phyloP scores from a whole-genome alignment of 805 yeast species.

The Ogataea wickerhamii region DNA sequence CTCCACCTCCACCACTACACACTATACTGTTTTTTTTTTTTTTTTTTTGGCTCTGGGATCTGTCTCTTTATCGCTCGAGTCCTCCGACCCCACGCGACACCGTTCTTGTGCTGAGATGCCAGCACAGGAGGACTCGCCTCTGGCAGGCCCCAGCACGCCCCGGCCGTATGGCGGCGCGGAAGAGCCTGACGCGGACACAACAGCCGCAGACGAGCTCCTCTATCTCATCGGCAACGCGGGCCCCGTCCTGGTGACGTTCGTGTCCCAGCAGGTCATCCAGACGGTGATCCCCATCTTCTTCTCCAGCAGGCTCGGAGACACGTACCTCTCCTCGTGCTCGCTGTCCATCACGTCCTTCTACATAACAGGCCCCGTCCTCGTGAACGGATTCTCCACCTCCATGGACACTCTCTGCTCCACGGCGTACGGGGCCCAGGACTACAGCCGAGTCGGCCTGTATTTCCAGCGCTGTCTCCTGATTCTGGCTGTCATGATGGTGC shows the following conservation, averaged over 20 bases:
- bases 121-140: too few species aligned
- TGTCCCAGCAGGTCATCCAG: conserved; percentile 65
- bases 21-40: too few species aligned
- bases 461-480: conserved; percentile 61
- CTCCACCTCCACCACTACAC: too few species aligned
- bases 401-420: conserved; percentile 76
- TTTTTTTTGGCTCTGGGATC: too few species aligned
- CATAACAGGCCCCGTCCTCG: conserved; percentile 65
- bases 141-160: too few species aligned
- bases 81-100: too few species aligned
- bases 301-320: conserved; percentile 63
- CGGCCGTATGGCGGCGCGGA: too few species aligned
- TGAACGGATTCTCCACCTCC: conserved; percentile 72
- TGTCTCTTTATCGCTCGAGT: too few species aligned
- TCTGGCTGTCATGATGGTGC: conserved; percentile 45
- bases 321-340: conserved; percentile 68
- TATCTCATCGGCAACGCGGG: conserved; percentile 38
- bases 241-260: conserved; percentile 64
- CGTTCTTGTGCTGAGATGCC: too few species aligned
- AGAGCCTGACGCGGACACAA: too few species aligned
- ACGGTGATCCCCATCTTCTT: conserved; percentile 70
- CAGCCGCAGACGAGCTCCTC: conserved; percentile 15
- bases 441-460: conserved; percentile 59
- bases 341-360: conserved; percentile 72
- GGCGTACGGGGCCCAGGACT: conserved; percentile 65